These are phyloP conservation scores for Syncephalastrum contaminatum DNA, from an alignment of 371 early-diverging fungal species.

Conservation along the genomic window DNA sequence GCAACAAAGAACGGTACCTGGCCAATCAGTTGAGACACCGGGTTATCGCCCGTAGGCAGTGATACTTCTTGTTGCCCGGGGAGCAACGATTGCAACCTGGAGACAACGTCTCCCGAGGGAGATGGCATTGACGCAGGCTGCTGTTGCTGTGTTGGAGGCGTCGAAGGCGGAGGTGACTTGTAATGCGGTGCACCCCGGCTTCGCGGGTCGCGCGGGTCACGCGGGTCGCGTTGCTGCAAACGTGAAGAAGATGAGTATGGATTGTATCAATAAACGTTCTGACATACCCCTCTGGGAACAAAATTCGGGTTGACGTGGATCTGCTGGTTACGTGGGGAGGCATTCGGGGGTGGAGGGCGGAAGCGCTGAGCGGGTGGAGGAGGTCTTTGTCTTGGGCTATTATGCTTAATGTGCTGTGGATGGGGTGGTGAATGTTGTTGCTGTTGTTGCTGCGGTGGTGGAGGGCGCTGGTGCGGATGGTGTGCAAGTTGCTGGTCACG, in stretches of 20 bases:
- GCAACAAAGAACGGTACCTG: too few species aligned
- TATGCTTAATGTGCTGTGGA: slow-evolving; percentile 1
- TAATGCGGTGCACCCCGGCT: neutral
- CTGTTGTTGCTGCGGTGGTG: slow-evolving; percentile 3
- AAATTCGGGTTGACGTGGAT: slow-evolving; percentile 68
- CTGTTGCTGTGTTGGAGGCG: neutral
- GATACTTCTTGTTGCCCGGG: slow-evolving; percentile 4
- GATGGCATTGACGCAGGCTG: neutral
- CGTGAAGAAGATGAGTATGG: neutral
- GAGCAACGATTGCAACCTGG: slow-evolving; percentile 29
- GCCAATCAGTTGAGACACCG: too few species aligned
- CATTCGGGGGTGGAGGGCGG: neutral
- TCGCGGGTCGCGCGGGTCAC: slow-evolving; percentile 17
- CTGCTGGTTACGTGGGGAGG: slow-evolving; percentile 21
- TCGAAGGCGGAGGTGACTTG: neutral
- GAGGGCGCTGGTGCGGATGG: slow-evolving; percentile 14
- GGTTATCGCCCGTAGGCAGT: too few species aligned
- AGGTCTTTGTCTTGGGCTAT: slow-evolving; percentile 1
- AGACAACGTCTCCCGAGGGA: slow-evolving; percentile 12
- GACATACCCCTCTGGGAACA: slow-evolving; percentile 28
- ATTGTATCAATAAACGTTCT: too few species aligned
- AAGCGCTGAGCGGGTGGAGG: slow-evolving; percentile 1
- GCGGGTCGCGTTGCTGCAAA: slow-evolving; percentile 4
- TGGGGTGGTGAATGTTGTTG: slow-evolving; percentile 3
- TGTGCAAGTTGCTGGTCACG: slow-evolving; percentile 18